Evolutionary conservation across 148 eudicot species (phyloP).

Genomic region (Agrostemma githago): DNA sequence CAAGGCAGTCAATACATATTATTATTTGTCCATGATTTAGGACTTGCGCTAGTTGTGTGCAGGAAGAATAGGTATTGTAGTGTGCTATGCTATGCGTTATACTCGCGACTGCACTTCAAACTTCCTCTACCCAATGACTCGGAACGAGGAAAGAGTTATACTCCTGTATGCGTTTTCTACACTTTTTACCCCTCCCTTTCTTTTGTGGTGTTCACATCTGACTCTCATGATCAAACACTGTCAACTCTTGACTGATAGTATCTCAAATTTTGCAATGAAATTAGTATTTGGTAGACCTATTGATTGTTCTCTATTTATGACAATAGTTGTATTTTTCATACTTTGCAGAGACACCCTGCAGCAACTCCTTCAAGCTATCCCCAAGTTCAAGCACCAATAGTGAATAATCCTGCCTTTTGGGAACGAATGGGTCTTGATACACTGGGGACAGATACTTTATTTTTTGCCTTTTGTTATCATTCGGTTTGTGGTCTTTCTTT

Average conservation of each 20-base stretch:
- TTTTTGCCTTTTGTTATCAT: slow-evolving; percentile 88
- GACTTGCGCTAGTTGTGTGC: too few species aligned
- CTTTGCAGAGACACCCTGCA: slow-evolving; percentile 73
- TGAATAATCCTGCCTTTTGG: slow-evolving; percentile 95
- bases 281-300: neutral
- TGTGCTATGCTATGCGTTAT: too few species aligned
- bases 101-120: slow-evolving; percentile 80
- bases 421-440: slow-evolving; percentile 82
- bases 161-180: slow-evolving; percentile 53
- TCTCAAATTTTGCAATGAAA: too few species aligned
- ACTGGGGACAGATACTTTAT: slow-evolving; percentile 70
- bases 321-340: slow-evolving; percentile 4
- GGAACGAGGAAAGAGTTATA: slow-evolving; percentile 80
- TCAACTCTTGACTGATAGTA: too few species aligned
- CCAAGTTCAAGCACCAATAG: slow-evolving; percentile 91
- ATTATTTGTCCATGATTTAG: too few species aligned
- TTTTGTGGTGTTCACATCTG: too few species aligned
- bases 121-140: slow-evolving; percentile 95
- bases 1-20: too few species aligned
- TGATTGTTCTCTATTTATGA: slow-evolving; percentile 13
- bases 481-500: slow-evolving; percentile 38
- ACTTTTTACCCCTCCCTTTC: neutral
- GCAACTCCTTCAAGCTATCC: slow-evolving; percentile 89
- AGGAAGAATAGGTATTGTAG: too few species aligned
- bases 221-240: too few species aligned